phyloP scores from a whole-genome alignment of 2,329 filamentous ascomycete species.

The Alternaria consortialis region DNA sequence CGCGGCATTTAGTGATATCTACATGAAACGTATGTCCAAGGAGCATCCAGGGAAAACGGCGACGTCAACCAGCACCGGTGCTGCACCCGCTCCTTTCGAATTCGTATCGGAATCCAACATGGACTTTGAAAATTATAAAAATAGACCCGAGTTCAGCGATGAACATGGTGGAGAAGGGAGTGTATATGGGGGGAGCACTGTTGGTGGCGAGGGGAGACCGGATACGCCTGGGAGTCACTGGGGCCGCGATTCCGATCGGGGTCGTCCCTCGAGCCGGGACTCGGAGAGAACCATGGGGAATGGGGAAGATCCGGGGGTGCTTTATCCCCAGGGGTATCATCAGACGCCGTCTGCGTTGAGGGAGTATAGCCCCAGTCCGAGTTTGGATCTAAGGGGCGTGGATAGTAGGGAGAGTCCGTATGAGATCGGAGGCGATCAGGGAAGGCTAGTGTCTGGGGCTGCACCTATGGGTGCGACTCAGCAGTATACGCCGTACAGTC shows the following conservation, averaged over 20 bases:
- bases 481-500: slow-evolving; percentile 43
- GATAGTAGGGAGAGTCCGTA: slow-evolving; percentile 39
- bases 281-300: slow-evolving; percentile 37
- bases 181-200: slow-evolving; percentile 64
- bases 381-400: slow-evolving; percentile 27
- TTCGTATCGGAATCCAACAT: slow-evolving; percentile 86
- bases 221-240: slow-evolving; percentile 64
- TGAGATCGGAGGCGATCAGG: slow-evolving; percentile 33
- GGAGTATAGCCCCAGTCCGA: slow-evolving; percentile 54
- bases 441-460: slow-evolving; percentile 38
- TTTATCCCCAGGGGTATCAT: slow-evolving; percentile 60
- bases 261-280: slow-evolving; percentile 35
- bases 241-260: slow-evolving; percentile 28
- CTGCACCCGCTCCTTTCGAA: slow-evolving; percentile 72
- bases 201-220: slow-evolving; percentile 59
- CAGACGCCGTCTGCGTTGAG: slow-evolving; percentile 54
- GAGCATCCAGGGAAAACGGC: slow-evolving; percentile 64
- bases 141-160: slow-evolving; percentile 85
- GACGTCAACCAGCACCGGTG: slow-evolving; percentile 20
- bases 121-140: slow-evolving; percentile 92
- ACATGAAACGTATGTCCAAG: slow-evolving; percentile 79
- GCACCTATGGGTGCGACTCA: slow-evolving; percentile 43
- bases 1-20: slow-evolving; percentile 83
- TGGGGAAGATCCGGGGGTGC: slow-evolving; percentile 47
- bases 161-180: slow-evolving; percentile 79